Evolutionary conservation across 257 asterid species (phyloP), one percentile per base, ranked within the genome.

Genomic region (Solanum sitiens): DNA sequence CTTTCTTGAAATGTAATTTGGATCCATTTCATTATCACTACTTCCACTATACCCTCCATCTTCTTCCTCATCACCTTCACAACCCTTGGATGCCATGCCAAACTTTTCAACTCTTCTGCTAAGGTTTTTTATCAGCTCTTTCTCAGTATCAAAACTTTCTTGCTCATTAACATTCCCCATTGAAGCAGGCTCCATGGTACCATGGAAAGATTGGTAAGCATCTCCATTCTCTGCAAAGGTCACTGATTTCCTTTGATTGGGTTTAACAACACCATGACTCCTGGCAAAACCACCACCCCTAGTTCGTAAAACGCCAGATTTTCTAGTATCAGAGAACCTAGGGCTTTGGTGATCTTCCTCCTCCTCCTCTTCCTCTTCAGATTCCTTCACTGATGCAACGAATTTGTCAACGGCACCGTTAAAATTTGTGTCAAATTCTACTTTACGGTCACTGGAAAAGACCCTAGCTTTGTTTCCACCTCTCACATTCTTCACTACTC

Each of bases 161-260:
- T 74, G 86, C 83, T 87, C 90, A 87, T 89, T 91, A 27, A 70
- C 93, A 75, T 92, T 90, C 2, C 91, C 93, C 73, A 33, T 18
- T 72, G 79, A 72, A 72, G 79, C 25, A 30, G 76, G 76, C 76
- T 30, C 76, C 76, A 14, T 16, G 39, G 40, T 30, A 30, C 40
- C 8, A 70, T 70, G 11, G 40, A 30, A 70, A 4, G 20, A 33
- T 16, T 14, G 6, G 25, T 72, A 72, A 16, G 79, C 44, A 72
- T 33, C 25, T 33, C 44, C 79, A 72, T 93, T 83, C 89, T 96
- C 96, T 1, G 90, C 93, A 93, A 95, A 96, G 86, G 90, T 94
- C 87, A 94, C 98, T 85, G 86, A 92, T 92, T 92, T 95, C 93
- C 90, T 92, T 74, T 40, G 94, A 88, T 91, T 93, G 39, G 93